Conservation (phyloP, 805 yeast species). For the Candida germanica region DNA sequence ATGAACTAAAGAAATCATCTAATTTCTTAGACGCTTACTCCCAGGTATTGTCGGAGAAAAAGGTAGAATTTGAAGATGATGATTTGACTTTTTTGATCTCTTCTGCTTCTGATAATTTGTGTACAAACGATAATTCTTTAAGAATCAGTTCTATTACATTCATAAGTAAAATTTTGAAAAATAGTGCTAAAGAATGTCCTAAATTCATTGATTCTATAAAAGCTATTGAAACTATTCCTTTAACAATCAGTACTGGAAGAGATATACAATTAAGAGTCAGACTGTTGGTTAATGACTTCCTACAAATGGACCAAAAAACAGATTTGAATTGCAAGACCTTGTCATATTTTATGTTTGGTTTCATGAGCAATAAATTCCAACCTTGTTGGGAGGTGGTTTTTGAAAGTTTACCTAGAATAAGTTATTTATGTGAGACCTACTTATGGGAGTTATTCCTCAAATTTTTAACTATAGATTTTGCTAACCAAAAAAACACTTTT, state of each 20-base stretch:
- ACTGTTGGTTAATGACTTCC: constrained; percentile 46
- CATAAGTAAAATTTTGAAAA: constrained; percentile 29
- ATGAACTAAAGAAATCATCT: constrained; percentile 8
- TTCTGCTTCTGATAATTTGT: constrained; percentile 8
- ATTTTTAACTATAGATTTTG: constrained; percentile 17
- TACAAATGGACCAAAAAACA: constrained; percentile 13
- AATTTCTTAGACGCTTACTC: constrained; percentile 8
- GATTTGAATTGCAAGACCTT: constrained; percentile 17
- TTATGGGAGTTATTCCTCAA: constrained; percentile 56
- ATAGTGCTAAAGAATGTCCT: constrained; percentile 26
- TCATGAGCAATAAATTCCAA: constrained; percentile 69
- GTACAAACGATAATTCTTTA: constrained; percentile 17
- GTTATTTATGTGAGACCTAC: constrained; percentile 24
- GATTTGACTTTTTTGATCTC: not conserved
- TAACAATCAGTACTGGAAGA: constrained; percentile 66
- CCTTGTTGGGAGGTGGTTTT: constrained; percentile 82
- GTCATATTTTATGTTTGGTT: constrained; percentile 52
- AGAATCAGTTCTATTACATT: constrained; percentile 54
- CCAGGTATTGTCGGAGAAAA: not conserved
- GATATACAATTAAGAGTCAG: constrained; percentile 71
- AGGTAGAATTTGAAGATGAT: not conserved
- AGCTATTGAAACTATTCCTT: constrained; percentile 69
- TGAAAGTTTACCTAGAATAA: constrained; percentile 52
- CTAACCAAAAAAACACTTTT: constrained; percentile 16
- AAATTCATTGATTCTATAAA: constrained; percentile 47